These are phyloP conservation scores for Xylariaceae sp. DNA, from an alignment of 2,329 filamentous ascomycete genomes.

Conservation along the genomic window DNA sequence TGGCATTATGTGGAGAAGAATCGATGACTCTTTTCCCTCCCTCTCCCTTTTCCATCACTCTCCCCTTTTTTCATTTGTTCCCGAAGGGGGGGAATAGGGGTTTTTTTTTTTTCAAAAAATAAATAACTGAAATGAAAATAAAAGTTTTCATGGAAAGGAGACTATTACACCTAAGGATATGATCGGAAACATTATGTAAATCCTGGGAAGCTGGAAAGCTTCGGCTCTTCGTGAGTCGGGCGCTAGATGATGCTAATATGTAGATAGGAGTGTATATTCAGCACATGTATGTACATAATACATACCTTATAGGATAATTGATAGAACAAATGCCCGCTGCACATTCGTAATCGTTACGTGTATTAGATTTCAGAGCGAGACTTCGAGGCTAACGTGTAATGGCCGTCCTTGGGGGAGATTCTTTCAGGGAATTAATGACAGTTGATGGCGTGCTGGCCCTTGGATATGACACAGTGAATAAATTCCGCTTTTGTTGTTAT, in stretches of 20 bases:
- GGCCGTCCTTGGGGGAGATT: neutral
- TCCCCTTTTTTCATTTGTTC: neutral
- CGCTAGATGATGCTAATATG: neutral
- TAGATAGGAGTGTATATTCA: neutral
- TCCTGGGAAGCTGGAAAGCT: neutral
- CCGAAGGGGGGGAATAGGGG: too few species aligned
- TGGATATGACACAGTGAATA: conserved; percentile 2
- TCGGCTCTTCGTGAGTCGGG: neutral
- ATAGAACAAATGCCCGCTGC: neutral
- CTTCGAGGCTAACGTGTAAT: neutral
- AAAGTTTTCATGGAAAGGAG: too few species aligned
- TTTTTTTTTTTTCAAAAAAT: too few species aligned
- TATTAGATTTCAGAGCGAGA: too few species aligned
- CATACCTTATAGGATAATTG: neutral
- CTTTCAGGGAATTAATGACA: neutral
- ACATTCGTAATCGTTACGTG: neutral
- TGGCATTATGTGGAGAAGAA: conserved; percentile 6
- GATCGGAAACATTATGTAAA: conserved; percentile 3
- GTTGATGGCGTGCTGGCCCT: conserved; percentile 4
- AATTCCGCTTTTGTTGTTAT: neutral
- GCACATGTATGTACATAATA: neutral
- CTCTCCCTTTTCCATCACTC: neutral
- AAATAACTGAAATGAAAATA: too few species aligned
- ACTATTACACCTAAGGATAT: too few species aligned
- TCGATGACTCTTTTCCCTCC: conserved; percentile 17